phyloP scores from a whole-genome alignment of 169 alveolate species.

The Plasmodium billcollinsi region DNA sequence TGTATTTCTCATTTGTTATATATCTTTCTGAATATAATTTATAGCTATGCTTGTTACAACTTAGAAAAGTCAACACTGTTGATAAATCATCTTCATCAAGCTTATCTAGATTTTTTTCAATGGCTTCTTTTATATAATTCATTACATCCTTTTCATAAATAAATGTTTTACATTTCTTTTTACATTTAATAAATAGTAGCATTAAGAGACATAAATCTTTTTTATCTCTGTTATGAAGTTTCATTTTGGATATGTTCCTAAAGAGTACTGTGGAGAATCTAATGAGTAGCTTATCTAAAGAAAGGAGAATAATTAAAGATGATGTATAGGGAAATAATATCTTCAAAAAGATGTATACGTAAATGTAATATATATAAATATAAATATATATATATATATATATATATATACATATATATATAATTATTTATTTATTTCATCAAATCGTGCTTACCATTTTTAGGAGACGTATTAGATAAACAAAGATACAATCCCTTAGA shows the following conservation, averaged over 20 bases:
- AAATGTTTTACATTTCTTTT: conserved; percentile 49
- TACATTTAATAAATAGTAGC: conserved; percentile 38
- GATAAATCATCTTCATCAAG: conserved; percentile 68
- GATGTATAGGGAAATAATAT: not conserved
- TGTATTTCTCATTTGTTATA: conserved; percentile 14
- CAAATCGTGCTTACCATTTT: conserved; percentile 14
- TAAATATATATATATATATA: not conserved
- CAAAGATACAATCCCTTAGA: conserved; percentile 43
- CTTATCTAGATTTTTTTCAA: conserved; percentile 47
- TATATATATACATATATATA: conserved; percentile 2
- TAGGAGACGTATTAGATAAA: conserved; percentile 28
- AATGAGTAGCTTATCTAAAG: conserved; percentile 34
- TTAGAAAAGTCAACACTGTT: conserved; percentile 48
- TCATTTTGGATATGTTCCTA: conserved; percentile 11
- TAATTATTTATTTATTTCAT: not conserved
- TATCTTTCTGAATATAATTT: conserved; percentile 33
- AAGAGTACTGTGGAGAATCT: conserved; percentile 31
- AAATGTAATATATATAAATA: conserved; percentile 6
- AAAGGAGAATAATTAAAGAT: not conserved
- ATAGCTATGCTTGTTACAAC: conserved; percentile 20
- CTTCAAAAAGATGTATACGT: not conserved
- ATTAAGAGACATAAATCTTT: conserved; percentile 50
- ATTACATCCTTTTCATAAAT: conserved; percentile 17
- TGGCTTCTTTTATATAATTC: conserved; percentile 23
- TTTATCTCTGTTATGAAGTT: conserved; percentile 6